Conservation (phyloP, 83 land plant genomes). For the Picea abies region DNA sequence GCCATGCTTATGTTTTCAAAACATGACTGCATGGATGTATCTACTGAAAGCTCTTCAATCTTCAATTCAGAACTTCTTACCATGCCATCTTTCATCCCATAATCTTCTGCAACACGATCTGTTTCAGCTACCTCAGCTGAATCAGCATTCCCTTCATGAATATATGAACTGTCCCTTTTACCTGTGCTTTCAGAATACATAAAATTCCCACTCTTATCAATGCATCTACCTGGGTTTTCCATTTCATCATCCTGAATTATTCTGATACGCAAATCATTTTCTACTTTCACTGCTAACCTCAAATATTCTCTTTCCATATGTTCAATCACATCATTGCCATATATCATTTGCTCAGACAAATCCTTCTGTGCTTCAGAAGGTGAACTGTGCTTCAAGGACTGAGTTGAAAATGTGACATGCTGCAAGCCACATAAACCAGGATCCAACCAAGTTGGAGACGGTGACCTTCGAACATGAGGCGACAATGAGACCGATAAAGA, state of each 20-base stretch:
- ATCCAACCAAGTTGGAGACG: constrained; percentile 9
- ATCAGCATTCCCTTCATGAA: background rate
- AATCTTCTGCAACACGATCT: background rate
- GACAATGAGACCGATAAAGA: constrained; percentile 30
- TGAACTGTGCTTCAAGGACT: background rate
- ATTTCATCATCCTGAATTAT: constrained; percentile 6
- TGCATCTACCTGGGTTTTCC: background rate
- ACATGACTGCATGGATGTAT: background rate
- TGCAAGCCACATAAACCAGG: background rate
- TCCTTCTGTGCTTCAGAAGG: background rate
- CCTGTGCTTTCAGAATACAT: background rate
- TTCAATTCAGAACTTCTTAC: background rate
- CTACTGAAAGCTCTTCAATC: background rate
- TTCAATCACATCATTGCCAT: background rate
- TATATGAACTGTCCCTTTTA: background rate
- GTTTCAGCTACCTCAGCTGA: background rate
- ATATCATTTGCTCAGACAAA: background rate
- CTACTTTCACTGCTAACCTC: background rate
- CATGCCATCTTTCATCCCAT: background rate
- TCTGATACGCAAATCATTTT: background rate
- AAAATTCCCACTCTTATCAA: background rate
- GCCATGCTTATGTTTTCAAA: background rate
- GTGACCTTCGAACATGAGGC: background rate
- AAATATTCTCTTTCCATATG: constrained; percentile 6
- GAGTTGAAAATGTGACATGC: background rate